Conservation (phyloP, 2,329 filamentous ascomycete species). For the Coniella lustricola region DNA sequence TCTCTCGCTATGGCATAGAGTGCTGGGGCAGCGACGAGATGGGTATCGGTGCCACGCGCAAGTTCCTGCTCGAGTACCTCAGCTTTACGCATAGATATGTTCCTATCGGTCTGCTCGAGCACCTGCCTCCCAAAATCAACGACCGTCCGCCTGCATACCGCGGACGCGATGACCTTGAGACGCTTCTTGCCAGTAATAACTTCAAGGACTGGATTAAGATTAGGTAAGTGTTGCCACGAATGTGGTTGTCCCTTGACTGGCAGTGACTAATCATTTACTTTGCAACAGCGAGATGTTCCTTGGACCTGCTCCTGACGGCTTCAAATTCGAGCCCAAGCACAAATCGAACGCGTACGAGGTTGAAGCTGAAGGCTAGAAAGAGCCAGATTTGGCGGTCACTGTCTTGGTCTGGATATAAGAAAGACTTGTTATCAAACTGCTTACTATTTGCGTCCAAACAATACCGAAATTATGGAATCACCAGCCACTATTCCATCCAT, state of each 20-base stretch:
- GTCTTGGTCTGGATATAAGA: too few relatives aligned
- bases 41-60: conserved; percentile 80
- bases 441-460: too few relatives aligned
- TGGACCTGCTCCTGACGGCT: conserved; percentile 80
- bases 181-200: conserved; percentile 81
- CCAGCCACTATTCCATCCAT: background rate
- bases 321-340: conserved; percentile 95
- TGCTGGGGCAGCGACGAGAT: conserved; percentile 95
- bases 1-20: conserved; percentile 82
- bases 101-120: conserved; percentile 79
- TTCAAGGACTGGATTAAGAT: conserved; percentile 99
- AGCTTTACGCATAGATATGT: conserved; percentile 92
- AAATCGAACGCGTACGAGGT: conserved; percentile 88
- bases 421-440: too few relatives aligned
- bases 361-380: conserved; percentile 61
- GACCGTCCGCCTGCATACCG: conserved; percentile 80
- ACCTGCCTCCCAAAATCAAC: conserved; percentile 80
- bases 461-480: too few relatives aligned
- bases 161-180: conserved; percentile 87
- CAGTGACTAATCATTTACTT: conserved; percentile 13
- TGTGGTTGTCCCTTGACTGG: background rate
- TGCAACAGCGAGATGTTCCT: conserved; percentile 85
- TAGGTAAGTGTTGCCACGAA: conserved; percentile 52
- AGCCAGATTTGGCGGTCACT: background rate
- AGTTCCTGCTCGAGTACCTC: conserved; percentile 92